Conservation (phyloP, 306 rosid species). For the Rosa persica region DNA sequence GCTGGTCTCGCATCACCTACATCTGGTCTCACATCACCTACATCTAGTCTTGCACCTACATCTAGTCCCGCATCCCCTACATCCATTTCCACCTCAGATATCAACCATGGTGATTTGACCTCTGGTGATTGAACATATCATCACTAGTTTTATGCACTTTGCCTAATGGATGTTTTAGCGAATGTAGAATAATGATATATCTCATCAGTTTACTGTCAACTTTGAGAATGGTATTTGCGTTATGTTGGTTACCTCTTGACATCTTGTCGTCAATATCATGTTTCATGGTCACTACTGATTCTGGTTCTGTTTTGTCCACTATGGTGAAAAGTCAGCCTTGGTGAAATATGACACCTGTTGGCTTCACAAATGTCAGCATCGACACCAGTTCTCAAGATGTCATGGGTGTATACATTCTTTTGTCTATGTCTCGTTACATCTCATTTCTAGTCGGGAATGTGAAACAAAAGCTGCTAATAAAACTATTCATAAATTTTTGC, state of each 20-base stretch:
- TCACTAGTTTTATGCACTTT: conserved; percentile 21
- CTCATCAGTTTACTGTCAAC: conserved; percentile 20
- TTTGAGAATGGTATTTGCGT: conserved; percentile 26
- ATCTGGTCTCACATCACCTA: conserved; percentile 40
- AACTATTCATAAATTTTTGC: background rate
- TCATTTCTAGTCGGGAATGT: background rate
- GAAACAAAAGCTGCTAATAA: background rate
- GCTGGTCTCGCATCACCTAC: conserved; percentile 42
- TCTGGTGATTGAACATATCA: conserved; percentile 21
- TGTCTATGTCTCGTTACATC: background rate
- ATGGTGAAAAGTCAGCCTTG: background rate
- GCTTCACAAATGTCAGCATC: background rate
- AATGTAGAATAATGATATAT: conserved; percentile 10
- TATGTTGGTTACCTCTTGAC: background rate
- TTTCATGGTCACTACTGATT: conserved; percentile 10
- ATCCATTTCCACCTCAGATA: conserved; percentile 20
- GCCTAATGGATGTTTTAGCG: conserved; percentile 24
- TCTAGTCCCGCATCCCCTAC: conserved; percentile 16
- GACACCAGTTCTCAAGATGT: background rate
- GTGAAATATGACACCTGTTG: background rate
- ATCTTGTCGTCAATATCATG: conserved; percentile 7
- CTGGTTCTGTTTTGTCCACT: conserved; percentile 18
- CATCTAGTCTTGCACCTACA: conserved; percentile 27
- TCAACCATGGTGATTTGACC: conserved; percentile 23
- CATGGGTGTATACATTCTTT: background rate